A percentile compares a stretch with the other conserved stretches of the same genome.
Evolutionary conservation across 192 early-diverging fungal species (phyloP).

Genomic region (Coemansia guatemalensis): DNA sequence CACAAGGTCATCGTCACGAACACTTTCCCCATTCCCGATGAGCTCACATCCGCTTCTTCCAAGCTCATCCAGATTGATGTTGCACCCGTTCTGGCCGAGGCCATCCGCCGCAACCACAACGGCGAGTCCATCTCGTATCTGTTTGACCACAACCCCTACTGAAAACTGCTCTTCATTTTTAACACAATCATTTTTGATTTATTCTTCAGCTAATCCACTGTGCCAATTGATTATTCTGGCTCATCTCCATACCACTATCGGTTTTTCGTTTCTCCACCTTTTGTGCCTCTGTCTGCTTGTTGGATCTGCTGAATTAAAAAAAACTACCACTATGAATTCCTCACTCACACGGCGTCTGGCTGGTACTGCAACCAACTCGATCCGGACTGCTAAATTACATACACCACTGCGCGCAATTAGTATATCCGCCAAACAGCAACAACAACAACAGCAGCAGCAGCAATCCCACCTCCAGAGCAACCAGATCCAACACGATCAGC

Average conservation of each 20-base stretch:
- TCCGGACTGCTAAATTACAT: neutral
- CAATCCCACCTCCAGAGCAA: neutral
- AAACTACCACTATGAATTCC: neutral
- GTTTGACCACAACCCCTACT: conserved; percentile 60
- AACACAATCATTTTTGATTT: neutral
- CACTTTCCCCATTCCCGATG: conserved; percentile 76
- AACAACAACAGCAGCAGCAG: neutral
- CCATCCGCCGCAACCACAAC: conserved; percentile 90
- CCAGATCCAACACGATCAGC: neutral
- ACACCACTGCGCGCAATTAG: neutral
- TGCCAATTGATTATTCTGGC: neutral
- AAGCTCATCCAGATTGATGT: conserved; percentile 90
- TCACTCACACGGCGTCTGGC: neutral
- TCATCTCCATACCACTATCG: too few species aligned
- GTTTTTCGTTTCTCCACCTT: neutral
- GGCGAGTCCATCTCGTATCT: conserved; percentile 92
- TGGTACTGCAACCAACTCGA: neutral
- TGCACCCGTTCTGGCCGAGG: conserved; percentile 88
- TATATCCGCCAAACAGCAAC: neutral
- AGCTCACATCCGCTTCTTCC: conserved; percentile 65
- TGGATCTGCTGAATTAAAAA: neutral
- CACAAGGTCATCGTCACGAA: conserved; percentile 87
- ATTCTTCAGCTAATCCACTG: neutral
- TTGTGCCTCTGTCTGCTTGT: neutral
- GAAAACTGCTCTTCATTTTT: neutral